Percentiles rank a stretch among this genome's conserved stretches.
Evolutionary conservation across 2,329 filamentous ascomycete genomes (phyloP).

Genomic region (Cadophora luteo-olivacea): DNA sequence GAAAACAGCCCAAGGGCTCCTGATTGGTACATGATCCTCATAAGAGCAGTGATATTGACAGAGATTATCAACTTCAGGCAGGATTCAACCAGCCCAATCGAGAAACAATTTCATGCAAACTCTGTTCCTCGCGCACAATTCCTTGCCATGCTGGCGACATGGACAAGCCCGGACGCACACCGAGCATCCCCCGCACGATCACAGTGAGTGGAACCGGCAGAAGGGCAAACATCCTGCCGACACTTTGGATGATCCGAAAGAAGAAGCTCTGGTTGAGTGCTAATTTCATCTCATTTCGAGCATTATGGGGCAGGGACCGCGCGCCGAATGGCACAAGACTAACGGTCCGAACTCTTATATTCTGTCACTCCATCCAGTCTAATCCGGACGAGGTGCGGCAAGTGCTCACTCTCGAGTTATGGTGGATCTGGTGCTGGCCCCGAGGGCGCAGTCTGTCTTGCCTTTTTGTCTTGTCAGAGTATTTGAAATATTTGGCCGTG

Average conservation of each 20-base stretch:
- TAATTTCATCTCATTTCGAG: constrained; percentile 40
- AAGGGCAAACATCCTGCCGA: constrained; percentile 19
- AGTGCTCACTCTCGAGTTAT: constrained; percentile 8
- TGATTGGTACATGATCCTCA: constrained; percentile 37
- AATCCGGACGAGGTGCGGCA: constrained; percentile 8
- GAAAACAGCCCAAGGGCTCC: constrained; percentile 29
- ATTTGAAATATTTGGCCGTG: not conserved
- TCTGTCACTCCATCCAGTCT: constrained; percentile 1
- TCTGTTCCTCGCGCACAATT: not conserved
- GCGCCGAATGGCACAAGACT: not conserved
- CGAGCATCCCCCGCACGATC: constrained; percentile 25
- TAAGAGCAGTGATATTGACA: constrained; percentile 41
- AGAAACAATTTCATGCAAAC: constrained; percentile 38
- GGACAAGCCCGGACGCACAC: constrained; percentile 21
- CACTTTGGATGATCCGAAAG: constrained; percentile 16
- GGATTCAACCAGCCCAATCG: constrained; percentile 30
- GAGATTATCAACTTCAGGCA: constrained; percentile 36
- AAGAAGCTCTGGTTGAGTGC: constrained; percentile 30
- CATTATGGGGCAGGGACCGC: constrained; percentile 35
- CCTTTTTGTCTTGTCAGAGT: not conserved
- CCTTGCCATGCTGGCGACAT: constrained; percentile 8
- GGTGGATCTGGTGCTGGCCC: not conserved
- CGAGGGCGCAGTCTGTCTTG: constrained; percentile 14
- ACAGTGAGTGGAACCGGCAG: constrained; percentile 16
- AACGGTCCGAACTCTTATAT: constrained; percentile 28